Conservation (phyloP, 2,329 filamentous ascomycete genomes). For the Cladobotryum protrusum region DNA sequence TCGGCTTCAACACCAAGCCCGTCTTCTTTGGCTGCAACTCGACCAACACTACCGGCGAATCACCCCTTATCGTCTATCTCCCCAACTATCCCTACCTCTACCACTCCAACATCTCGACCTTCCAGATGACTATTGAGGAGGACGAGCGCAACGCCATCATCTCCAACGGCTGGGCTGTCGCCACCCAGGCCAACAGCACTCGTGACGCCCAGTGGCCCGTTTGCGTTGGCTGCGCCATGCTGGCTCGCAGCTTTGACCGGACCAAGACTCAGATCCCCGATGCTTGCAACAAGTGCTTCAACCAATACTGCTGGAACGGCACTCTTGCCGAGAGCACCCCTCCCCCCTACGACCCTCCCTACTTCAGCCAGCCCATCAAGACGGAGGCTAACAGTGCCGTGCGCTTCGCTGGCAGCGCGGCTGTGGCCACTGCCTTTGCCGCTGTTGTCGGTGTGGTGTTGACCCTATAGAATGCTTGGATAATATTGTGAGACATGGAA, state of each 20-base stretch:
- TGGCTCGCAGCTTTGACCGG: conserved; percentile 67
- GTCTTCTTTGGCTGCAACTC: conserved; percentile 62
- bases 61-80: conserved; percentile 78
- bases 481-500: too few species aligned
- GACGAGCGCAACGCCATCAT: conserved; percentile 72
- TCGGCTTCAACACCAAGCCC: conserved; percentile 52
- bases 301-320: conserved; percentile 91
- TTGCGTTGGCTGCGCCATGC: conserved; percentile 83
- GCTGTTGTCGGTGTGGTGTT: conserved; percentile 16
- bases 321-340: conserved; percentile 36
- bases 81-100: conserved; percentile 70
- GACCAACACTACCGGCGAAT: conserved; percentile 40
- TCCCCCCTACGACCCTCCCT: conserved; percentile 27
- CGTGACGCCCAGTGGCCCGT: conserved; percentile 67
- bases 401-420: conserved; percentile 13
- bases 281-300: conserved; percentile 71
- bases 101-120: conserved; percentile 75
- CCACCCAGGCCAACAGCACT: conserved; percentile 76
- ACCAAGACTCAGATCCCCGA: conserved; percentile 63
- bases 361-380: conserved; percentile 22
- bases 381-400: conserved; percentile 17
- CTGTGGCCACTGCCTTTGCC: conserved; percentile 14
- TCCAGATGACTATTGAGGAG: conserved; percentile 57
- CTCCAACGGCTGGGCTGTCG: conserved; percentile 77
- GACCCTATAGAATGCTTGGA: too few species aligned